Base-by-base conservation (phyloP, 2,329 filamentous ascomycete species). In the Cladosporium sp. region DNA sequence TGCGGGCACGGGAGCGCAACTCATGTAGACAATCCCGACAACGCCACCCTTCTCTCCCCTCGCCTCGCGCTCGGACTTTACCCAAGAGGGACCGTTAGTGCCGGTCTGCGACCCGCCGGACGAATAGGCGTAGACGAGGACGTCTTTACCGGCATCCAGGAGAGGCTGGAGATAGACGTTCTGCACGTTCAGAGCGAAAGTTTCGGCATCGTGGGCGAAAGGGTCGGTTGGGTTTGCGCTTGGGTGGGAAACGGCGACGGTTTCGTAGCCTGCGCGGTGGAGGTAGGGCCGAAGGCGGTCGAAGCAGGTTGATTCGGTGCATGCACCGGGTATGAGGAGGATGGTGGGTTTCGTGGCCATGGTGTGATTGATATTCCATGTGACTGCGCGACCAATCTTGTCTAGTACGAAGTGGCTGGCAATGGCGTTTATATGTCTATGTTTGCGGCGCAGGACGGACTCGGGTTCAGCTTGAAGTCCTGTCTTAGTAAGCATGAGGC, bases 111-210 rank as follows among this genome's bases (percentile, higher is more conserved):
- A 43, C 13, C 53, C 51, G 39, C 51, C 52, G 11, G 49, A 53
- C 13, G 51, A 53, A 52, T 66, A 62, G 18, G 60, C 56, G 15
- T 59, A 53, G 7, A 64, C 52, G 19, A 63, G 35, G 32, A 63
- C 59, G 40, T 59, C 52, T 40, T 58, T 55, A 41, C 58, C 59
- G 9, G 52, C 42, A 12, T 55, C 53, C 8, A 63, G 53, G 11
- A 57, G 47, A 8, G 47, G 47, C 22, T 50, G 39, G 18, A 50
- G 4, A n/a, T 42, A 50, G 22, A 36, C 42, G 7, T 42, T 20
- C 7, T 50, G 25, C 4, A 50, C 35, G 16, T 42, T 43, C 6
- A 42, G 39, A 38, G 22, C 47, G 30, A 43, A 38, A 2, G 39
- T 50, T 30, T 42, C 47, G 22, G 47, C 47, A 2, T 39, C 42